Evolutionary conservation across 495 filamentous ascomycete genomes (phyloP), one percentile per base, ranked within the genome.

Genomic region (Penicillium samsonianum): DNA sequence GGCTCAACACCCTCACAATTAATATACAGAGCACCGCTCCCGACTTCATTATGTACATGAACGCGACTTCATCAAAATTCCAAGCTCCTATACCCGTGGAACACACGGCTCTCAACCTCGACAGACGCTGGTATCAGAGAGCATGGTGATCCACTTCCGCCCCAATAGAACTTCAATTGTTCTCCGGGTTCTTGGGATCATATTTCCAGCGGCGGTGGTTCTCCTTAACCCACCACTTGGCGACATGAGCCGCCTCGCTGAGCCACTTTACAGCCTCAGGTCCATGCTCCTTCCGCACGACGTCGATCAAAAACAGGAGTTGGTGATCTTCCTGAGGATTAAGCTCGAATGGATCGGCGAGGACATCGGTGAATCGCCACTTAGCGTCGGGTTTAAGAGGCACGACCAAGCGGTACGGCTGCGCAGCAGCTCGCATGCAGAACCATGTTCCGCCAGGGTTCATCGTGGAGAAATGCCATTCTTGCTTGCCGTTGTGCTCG

Each of bases 391-490:
- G 57, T 16, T 68, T 65, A 14, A 79, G 61, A 2, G 76, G 76
- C 8, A 78, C 30, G 37, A 78, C 67, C 2, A 79, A 59, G 6
- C 76, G 67, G 53, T 63, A 69, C 1, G 67, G 74, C 9, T 67
- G 42, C 4, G 64, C 50, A 12, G 76, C 71, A 5, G 72, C 69
- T 10, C 72, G 68, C 23, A 76, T 57, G 35, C 65, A 62, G 12
- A 78, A 40, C 62, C 67, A 60, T 7, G 71, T 64, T 12, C 76
- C 72, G 1, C 76, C 76, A 0, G 76, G 68, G 47, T 77, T 78
- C 43, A 78, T 69, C 35, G 73, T 71, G 25, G 67, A 67, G 58
- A 78, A 74, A 17, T 76, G 73, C 74, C 74, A 78, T 26, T 68
- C 61, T 50, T 65, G 64, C 31, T 57, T 54, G 22, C 56, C 56